Base-by-base conservation (phyloP, 805 yeast species). In the Myxozyma udenii region DNA sequence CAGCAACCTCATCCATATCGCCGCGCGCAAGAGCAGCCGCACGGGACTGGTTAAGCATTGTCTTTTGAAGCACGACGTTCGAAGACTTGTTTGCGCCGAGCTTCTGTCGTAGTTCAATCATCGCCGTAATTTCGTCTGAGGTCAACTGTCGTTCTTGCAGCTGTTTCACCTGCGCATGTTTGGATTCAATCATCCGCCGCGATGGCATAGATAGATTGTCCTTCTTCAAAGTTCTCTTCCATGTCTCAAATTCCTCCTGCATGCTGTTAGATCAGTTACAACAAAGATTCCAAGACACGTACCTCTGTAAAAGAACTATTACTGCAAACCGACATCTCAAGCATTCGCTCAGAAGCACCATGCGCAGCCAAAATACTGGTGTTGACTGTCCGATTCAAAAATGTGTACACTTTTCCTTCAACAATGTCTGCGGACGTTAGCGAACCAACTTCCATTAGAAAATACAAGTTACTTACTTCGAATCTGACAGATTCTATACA, bases 401-500 rank as follows among this genome's bases (percentile, higher is more conserved):
- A 71, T 32, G 67, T 69, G 64, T 81, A 81, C 16, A 81, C 79
- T 56, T 72, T 75, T 22, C 53, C 36, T n/a, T 55, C 52, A 14
- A 51, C 51, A 16, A 51, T 24, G 21, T 48, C 58, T 50, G 44
- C 16, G 4, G 25, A 9, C 14, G 26, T 24, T 46, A n/a, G 28
- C 30, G 28, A 44, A 38, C 16, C 18, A 33, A 30, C 16, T 3
- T 3, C 7, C 12, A 16, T 26, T 32, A 18, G 4, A 12, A 4
- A 12, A 28, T 28, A 28, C 9, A 28, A 28, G 14, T 28, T 28
- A 85, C 45, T 12, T 78, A 48, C 79, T 84, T 60, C 83, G 85
- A 40, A 93, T 81, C 64, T 80, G 84, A 44, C 91, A 95, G 79
- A 91, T 78, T 62, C 97, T 78, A 69, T 93, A 91, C 47, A 79